phyloP scores from a whole-genome alignment of 116 monocot species.

The Phalaenopsis hybrid region DNA sequence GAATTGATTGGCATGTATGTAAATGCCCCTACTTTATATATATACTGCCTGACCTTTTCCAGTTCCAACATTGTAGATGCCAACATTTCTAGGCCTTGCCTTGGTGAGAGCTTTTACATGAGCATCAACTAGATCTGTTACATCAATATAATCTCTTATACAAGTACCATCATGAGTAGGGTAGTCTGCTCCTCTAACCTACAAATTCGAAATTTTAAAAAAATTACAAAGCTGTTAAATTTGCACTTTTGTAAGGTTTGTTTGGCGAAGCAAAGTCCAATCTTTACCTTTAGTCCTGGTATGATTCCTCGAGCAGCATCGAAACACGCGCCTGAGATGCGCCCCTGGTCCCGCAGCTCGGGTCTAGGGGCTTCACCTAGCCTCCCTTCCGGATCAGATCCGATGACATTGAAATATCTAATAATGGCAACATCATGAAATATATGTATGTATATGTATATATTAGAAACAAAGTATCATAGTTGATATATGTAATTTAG shows the following conservation, averaged over 20 bases:
- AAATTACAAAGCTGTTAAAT: background rate
- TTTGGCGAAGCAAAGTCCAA: background rate
- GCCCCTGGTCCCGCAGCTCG: conserved; percentile 78
- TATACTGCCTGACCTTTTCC: conserved; percentile 53
- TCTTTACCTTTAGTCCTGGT: conserved; percentile 69
- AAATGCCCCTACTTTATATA: too few species aligned
- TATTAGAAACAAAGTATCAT: background rate
- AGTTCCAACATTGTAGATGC: conserved; percentile 91
- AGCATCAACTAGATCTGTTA: conserved; percentile 94
- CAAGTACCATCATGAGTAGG: conserved; percentile 82
- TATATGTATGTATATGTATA: too few species aligned
- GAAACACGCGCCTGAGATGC: conserved; percentile 89
- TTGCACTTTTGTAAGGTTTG: background rate
- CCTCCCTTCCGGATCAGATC: conserved; percentile 77
- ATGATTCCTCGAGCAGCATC: conserved; percentile 84
- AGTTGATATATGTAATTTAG: background rate
- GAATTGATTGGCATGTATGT: too few species aligned
- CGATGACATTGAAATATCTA: conserved; percentile 94
- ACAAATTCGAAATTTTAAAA: conserved; percentile 11
- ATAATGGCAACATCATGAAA: background rate
- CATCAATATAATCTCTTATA: conserved; percentile 92
- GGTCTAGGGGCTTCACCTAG: conserved; percentile 78
- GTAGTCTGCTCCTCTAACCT: conserved; percentile 96
- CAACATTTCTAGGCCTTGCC: conserved; percentile 62
- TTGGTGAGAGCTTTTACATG: conserved; percentile 96